A percentile compares a stretch with the other conserved stretches of the same genome.
These are phyloP conservation scores for Fimicolochytrium jonesii DNA, from an alignment of 192 early-diverging fungal genomes.

Conservation along the genomic window DNA sequence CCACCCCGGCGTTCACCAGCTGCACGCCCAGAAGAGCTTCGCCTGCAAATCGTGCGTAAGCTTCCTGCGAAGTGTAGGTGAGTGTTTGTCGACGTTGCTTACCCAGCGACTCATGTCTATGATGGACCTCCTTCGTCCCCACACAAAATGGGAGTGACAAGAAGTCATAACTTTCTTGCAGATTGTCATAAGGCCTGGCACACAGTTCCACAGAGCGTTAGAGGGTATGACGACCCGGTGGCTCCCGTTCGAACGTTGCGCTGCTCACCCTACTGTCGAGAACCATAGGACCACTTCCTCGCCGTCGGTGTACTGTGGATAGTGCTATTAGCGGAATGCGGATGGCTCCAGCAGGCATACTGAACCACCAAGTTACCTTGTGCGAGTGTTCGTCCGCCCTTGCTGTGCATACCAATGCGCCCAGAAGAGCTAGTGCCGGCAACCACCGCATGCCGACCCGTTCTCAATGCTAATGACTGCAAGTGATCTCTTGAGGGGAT, in stretches of 20 bases:
- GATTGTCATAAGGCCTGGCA: conserved; percentile 43
- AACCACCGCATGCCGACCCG: too few relatives aligned
- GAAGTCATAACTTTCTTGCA: conserved; percentile 74
- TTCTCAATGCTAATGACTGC: too few relatives aligned
- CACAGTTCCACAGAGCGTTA: conserved; percentile 2
- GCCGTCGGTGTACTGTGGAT: conserved; percentile 45
- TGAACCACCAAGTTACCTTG: conserved; percentile 31
- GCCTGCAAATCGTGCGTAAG: conserved; percentile 17
- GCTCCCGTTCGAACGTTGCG: conserved; percentile 21
- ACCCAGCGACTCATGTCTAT: conserved; percentile 73
- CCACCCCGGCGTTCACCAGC: conserved; percentile 65
- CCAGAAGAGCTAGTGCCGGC: too few relatives aligned
- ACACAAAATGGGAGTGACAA: conserved; percentile 70
- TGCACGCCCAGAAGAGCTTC: conserved; percentile 77
- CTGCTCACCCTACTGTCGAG: conserved; percentile 59
- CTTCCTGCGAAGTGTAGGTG: too few relatives aligned
- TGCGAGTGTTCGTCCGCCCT: conserved; percentile 51
- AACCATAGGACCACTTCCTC: conserved; percentile 73
- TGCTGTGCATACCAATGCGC: not conserved
- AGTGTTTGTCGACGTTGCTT: not conserved
- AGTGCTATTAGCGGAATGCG: not conserved
- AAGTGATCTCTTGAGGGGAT: too few relatives aligned
- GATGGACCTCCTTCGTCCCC: conserved; percentile 53
- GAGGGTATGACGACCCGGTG: not conserved
- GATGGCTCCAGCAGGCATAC: not conserved